phyloP scores from a whole-genome alignment of 1,284 basidiomycete genomes.

The Kalmanozyma brasiliensis region DNA sequence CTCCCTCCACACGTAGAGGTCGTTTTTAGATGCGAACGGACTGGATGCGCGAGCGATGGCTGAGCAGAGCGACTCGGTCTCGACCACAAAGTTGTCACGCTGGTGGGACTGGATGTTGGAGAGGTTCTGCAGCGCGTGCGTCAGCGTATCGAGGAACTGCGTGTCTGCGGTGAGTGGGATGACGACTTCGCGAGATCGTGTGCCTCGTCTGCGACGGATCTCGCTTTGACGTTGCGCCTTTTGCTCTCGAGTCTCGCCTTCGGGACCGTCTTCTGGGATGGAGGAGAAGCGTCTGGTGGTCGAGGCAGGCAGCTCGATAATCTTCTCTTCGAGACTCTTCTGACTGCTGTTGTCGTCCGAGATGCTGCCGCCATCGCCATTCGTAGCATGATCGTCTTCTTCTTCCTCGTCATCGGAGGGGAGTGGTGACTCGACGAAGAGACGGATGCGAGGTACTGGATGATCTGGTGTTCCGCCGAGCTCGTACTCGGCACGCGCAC shows the following conservation, averaged over 20 bases:
- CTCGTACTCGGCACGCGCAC: slow-evolving; percentile 69
- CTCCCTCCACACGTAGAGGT: slow-evolving; percentile 91
- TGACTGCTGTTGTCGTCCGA: slow-evolving; percentile 37
- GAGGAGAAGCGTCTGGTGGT: slow-evolving; percentile 32
- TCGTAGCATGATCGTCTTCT: slow-evolving; percentile 13
- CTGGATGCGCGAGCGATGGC: slow-evolving; percentile 69
- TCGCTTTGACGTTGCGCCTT: slow-evolving; percentile 42
- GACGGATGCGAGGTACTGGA: slow-evolving; percentile 67
- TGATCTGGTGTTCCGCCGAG: slow-evolving; percentile 67
- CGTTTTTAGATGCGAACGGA: slow-evolving; percentile 70
- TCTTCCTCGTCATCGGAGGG: slow-evolving; percentile 52
- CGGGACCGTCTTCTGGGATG: slow-evolving; percentile 47
- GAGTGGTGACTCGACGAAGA: slow-evolving; percentile 62
- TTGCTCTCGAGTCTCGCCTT: slow-evolving; percentile 44
- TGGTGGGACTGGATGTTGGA: slow-evolving; percentile 76
- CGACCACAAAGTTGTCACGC: slow-evolving; percentile 75
- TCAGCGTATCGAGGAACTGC: slow-evolving; percentile 82
- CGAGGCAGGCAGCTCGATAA: slow-evolving; percentile 39
- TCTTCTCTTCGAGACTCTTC: slow-evolving; percentile 44
- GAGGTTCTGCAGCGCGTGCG: slow-evolving; percentile 77
- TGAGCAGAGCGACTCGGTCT: slow-evolving; percentile 75
- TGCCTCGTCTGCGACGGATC: slow-evolving; percentile 38
- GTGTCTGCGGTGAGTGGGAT: slow-evolving; percentile 84
- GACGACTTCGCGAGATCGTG: slow-evolving; percentile 70
- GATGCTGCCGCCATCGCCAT: slow-evolving; percentile 14